These are phyloP conservation scores for Spinacia oleracea DNA, from an alignment of 179 eudicot species.

Conservation along the genomic window DNA sequence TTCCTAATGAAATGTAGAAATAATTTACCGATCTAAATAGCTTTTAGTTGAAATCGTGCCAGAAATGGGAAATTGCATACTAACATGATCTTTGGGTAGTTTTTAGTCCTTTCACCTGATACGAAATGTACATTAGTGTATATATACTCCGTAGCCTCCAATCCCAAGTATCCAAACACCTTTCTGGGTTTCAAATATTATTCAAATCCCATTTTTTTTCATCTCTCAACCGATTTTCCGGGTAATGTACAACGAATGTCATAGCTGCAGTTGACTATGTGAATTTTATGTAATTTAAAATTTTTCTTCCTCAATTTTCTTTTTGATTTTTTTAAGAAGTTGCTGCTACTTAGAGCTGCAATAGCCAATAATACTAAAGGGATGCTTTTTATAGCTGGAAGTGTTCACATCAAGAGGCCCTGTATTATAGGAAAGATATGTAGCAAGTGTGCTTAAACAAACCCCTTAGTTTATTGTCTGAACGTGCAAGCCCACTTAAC, in stretches of 20 bases:
- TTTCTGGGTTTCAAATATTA: not conserved
- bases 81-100: no score
- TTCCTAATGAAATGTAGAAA: no score
- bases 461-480: not conserved
- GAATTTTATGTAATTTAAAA: not conserved
- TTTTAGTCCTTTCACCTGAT: no score
- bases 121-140: no score
- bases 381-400: not conserved
- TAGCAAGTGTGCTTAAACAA: slow-evolving; percentile 12
- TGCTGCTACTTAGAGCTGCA: not conserved
- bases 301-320: not conserved
- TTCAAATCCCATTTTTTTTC: not conserved
- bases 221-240: not conserved
- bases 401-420: slow-evolving; percentile 11
- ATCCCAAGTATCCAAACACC: not conserved
- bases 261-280: not conserved
- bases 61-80: no score
- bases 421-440: slow-evolving; percentile 17
- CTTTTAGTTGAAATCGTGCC: no score
- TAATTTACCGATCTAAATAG: no score
- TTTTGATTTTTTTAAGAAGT: not conserved
- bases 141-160: no score
- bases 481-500: slow-evolving; percentile 32
- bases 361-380: not conserved
- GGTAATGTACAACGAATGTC: not conserved